Base-by-base conservation (phyloP, 1,284 basidiomycete genomes). In the Vanrija sp. region DNA sequence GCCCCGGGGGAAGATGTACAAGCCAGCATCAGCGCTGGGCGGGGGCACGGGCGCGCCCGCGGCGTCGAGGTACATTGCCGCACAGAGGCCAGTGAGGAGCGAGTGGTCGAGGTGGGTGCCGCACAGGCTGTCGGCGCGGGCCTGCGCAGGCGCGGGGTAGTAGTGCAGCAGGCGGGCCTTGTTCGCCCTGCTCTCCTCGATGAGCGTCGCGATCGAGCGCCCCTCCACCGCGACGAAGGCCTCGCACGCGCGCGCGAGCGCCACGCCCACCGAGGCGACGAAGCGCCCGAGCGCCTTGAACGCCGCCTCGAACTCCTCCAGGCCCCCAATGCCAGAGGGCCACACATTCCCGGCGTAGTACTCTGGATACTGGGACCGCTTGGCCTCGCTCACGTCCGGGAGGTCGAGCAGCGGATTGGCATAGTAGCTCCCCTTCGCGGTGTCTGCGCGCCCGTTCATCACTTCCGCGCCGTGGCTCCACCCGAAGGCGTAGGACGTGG, bases 391-490 rank as follows among this genome's bases (percentile, higher is more conserved):
- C 3, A 89, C 85, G 25, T 79, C 72, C 0, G 86, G 83, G 19
- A 71, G 64, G 53, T 91, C 87, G 1, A 85, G 67, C 15, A 86
- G 75, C 3, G 90, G 90, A 67, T 96, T 96, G 43, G 89, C 90
- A 71, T 97, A 97, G 76, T 84, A 97, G 0, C 87, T 90, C 3
- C 92, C 93, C 72, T 96, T 95, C 59, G 92, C 78, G 1, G 81
- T 80, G 72, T 95, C 92, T 9, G 73, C 68, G 15, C 61, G 57
- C 82, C 91, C 91, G 65, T 95, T 95, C 91, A 95, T 95, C 38
- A 93, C 84, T 80, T 96, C 92, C 80, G 94, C 94, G 49, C 92
- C 92, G 74, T 92, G 88, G 41, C 86, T 89, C 92, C 92, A 96
- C 19, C 92, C 92, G 72, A 92, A 94, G 37, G 64, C 55, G 60